Percentiles rank a stretch among this genome's conserved stretches.
These are phyloP conservation scores for Leucocoprinus sp. DNA, from an alignment of 768 basidiomycete genomes.

Conservation along the genomic window DNA sequence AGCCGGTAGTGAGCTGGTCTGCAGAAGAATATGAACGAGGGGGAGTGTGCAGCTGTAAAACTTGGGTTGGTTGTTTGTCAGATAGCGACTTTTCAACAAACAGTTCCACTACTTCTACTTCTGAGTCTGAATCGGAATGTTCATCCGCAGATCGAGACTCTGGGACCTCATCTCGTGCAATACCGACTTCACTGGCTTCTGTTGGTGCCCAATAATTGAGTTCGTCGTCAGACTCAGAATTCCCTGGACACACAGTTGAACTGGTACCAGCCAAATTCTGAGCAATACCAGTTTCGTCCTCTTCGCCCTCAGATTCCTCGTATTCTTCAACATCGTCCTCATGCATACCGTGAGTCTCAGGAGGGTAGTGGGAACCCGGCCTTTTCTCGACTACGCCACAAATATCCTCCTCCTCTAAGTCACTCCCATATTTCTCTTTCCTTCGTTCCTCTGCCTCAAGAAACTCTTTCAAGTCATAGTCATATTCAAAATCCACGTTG, in stretches of 20 bases:
- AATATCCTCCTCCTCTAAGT: constrained; percentile 31
- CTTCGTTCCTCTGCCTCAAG: constrained; percentile 52
- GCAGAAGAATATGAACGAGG: constrained; percentile 23
- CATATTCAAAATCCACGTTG: constrained; percentile 30
- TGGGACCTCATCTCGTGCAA: constrained; percentile 16
- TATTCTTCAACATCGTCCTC: neutral
- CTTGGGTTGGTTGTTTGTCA: neutral
- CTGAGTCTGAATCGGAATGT: constrained; percentile 12
- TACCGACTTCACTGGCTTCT: constrained; percentile 32
- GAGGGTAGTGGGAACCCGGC: constrained; percentile 2
- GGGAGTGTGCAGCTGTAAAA: constrained; percentile 30
- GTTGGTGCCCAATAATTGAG: constrained; percentile 29
- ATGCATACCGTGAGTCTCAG: neutral
- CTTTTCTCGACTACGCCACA: constrained; percentile 13
- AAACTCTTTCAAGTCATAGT: constrained; percentile 58
- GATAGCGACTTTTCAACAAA: neutral
- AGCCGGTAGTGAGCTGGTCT: neutral
- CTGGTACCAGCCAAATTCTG: neutral
- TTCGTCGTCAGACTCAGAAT: constrained; percentile 38
- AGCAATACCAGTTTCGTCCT: constrained; percentile 6
- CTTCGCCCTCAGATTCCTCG: constrained; percentile 6
- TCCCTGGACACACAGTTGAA: constrained; percentile 3
- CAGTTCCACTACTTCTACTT: constrained; percentile 26
- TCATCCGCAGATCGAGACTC: neutral
- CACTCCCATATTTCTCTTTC: constrained; percentile 39